Evolutionary conservation across 2,329 filamentous ascomycete genomes (phyloP), one percentile per base, ranked within the genome.

Genomic region (Arthroderma sp.): DNA sequence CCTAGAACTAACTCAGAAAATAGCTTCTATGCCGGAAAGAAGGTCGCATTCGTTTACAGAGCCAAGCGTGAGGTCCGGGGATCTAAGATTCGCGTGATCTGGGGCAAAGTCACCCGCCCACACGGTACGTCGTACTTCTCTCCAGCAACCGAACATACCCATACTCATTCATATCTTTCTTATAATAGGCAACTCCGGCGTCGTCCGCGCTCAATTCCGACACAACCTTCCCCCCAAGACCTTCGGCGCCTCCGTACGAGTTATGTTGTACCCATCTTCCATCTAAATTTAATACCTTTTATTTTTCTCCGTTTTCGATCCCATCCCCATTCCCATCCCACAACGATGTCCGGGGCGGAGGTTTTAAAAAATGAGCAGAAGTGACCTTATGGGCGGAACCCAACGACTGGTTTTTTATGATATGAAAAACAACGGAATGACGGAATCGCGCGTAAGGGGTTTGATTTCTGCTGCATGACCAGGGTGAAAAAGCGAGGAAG

Each of bases 21-120:
- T 53, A 72, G 68, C 74, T 95, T 95, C 84, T 98, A 98, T 77
- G 77, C 86, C 58, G 91, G 91, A 74, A 98, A 98, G 84, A 88
- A 88, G 76, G 81, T 96, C 69, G 91, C 91, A 69, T 98, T 87
- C 72, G 87, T 98, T 72, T 98, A 96, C 80, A 86, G 88, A 67
- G 89, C 82, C 61, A 82, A 86, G 73, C 88, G 82, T 74, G 86
- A 94, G 77, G 78, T 94, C 66, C 85, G 89, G 64, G 91, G 91
- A 68, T 89, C 87, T 70, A 96, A 96, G 83, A 93, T 96, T 74
- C 82, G 89, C 66, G 83, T 96, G 61, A 95, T 96, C 77, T 96
- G 88, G 87, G 89, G 89, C 77, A 95, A 94, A 78, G 83, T 96
- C 68, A 94, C 86, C 68, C 78, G 87, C 66, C 82, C 87, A 68